Percentiles rank a stretch among this genome's conserved stretches.
Conservation (phyloP, 495 filamentous ascomycete genomes). For the Penicillium antarcticum region DNA sequence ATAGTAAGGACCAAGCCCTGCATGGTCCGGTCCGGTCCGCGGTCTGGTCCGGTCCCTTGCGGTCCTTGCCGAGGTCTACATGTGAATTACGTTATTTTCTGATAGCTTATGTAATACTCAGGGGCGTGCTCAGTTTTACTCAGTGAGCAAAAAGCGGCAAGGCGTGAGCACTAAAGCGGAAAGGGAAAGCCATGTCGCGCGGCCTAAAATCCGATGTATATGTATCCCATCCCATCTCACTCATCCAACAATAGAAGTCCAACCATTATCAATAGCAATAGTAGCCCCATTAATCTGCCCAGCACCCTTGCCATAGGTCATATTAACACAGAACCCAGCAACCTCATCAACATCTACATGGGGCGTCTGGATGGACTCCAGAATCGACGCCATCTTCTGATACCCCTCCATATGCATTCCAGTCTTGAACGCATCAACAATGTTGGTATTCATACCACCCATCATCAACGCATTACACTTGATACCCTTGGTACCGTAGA, state of each 20-base stretch:
- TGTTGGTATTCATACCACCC: conserved; percentile 57
- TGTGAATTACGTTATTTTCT: too few species aligned
- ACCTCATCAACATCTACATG: conserved; percentile 37
- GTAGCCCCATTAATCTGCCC: conserved; percentile 32
- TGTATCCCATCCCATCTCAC: too few species aligned
- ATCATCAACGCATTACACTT: conserved; percentile 53
- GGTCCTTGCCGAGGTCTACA: too few species aligned
- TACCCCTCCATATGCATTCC: conserved; percentile 46
- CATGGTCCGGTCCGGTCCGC: too few species aligned
- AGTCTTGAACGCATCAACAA: conserved; percentile 43
- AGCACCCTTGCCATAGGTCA: conserved; percentile 26
- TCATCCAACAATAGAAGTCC: conserved; percentile 25
- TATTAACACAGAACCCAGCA: conserved; percentile 27
- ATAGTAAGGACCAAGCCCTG: too few species aligned
- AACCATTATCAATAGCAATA: conserved; percentile 33
- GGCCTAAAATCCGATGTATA: too few species aligned
- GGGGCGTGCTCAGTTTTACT: not conserved
- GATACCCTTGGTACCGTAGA: conserved; percentile 56
- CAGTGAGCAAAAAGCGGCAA: conserved; percentile 6
- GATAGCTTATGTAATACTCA: not conserved
- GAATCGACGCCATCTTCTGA: conserved; percentile 28
- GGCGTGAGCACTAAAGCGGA: conserved; percentile 11
- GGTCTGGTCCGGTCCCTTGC: too few species aligned
- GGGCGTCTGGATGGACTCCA: conserved; percentile 22
- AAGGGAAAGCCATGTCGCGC: conserved; percentile 5